Conservation (phyloP, 257 asterid genomes). For the Penstemon davidsonii region DNA sequence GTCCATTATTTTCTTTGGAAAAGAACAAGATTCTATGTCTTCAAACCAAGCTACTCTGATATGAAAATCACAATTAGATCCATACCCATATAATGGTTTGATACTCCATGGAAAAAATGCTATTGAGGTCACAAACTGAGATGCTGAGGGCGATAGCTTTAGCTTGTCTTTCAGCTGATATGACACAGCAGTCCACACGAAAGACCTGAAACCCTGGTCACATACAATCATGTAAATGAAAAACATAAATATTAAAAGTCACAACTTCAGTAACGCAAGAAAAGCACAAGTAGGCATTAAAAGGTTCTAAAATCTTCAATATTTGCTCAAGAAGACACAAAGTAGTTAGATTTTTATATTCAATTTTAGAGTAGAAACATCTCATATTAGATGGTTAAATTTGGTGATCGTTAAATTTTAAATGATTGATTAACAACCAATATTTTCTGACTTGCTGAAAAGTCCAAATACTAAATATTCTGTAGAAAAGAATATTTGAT, state of each 20-base stretch:
- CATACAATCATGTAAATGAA: conserved; percentile 27
- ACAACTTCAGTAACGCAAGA: conserved; percentile 11
- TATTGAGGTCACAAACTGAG: conserved; percentile 88
- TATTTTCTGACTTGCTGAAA: not conserved
- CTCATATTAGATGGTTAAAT: not conserved
- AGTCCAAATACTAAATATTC: not conserved
- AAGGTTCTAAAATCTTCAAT: conserved; percentile 15
- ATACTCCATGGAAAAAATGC: conserved; percentile 95
- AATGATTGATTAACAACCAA: conserved; percentile 6
- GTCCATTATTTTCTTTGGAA: not conserved
- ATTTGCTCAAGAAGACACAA: conserved; percentile 19
- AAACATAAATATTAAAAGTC: conserved; percentile 20
- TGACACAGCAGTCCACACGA: conserved; percentile 96
- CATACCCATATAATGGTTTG: conserved; percentile 91
- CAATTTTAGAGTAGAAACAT: not conserved
- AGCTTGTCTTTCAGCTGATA: conserved; percentile 91
- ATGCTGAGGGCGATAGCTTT: conserved; percentile 84
- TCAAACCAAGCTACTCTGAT: conserved; percentile 17
- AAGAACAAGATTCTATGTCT: conserved; percentile 8
- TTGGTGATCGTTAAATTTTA: conserved; percentile 1
- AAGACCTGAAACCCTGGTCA: conserved; percentile 94
- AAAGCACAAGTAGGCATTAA: not conserved
- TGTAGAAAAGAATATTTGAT: too few species aligned
- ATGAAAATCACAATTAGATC: conserved; percentile 22
- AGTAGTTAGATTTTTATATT: not conserved